phyloP scores from a whole-genome alignment of 2,329 filamentous ascomycete genomes.

The Cytospora schulzeri region DNA sequence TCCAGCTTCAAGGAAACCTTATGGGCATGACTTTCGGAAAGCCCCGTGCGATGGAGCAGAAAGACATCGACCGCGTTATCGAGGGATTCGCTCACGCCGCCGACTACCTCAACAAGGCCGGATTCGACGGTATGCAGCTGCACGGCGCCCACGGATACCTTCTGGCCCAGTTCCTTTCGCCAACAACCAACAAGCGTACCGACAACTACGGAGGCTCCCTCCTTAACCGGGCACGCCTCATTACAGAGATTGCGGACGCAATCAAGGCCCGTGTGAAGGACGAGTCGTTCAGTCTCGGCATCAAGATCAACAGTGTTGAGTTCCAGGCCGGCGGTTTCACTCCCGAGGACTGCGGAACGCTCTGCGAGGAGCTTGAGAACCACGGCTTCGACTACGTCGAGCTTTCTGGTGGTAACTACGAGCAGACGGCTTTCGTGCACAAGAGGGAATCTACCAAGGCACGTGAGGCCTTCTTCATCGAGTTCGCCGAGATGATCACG shows the following conservation, averaged over 20 bases:
- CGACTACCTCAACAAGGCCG: conserved; percentile 58
- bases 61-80: conserved; percentile 55
- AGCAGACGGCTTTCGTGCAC: conserved; percentile 52
- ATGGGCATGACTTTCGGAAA: conserved; percentile 55
- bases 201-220: conserved; percentile 46
- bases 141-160: conserved; percentile 55
- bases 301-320: conserved; percentile 62
- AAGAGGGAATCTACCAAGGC: conserved; percentile 56
- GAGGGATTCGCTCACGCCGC: conserved; percentile 59
- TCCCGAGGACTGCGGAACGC: conserved; percentile 50
- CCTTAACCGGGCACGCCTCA: conserved; percentile 49
- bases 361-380: conserved; percentile 52
- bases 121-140: conserved; percentile 51
- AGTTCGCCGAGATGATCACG: conserved; percentile 55
- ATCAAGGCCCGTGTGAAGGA: conserved; percentile 37
- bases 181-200: conserved; percentile 40
- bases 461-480: conserved; percentile 60
- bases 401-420: conserved; percentile 60
- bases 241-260: conserved; percentile 48
- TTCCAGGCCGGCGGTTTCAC: conserved; percentile 55
- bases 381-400: conserved; percentile 60
- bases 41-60: conserved; percentile 51
- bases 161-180: conserved; percentile 43
- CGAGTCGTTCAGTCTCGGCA: conserved; percentile 49
- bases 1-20: conserved; percentile 41